These are phyloP conservation scores for Fomitopsis schrenkii DNA, from an alignment of 1,284 basidiomycete species.

Conservation along the genomic window DNA sequence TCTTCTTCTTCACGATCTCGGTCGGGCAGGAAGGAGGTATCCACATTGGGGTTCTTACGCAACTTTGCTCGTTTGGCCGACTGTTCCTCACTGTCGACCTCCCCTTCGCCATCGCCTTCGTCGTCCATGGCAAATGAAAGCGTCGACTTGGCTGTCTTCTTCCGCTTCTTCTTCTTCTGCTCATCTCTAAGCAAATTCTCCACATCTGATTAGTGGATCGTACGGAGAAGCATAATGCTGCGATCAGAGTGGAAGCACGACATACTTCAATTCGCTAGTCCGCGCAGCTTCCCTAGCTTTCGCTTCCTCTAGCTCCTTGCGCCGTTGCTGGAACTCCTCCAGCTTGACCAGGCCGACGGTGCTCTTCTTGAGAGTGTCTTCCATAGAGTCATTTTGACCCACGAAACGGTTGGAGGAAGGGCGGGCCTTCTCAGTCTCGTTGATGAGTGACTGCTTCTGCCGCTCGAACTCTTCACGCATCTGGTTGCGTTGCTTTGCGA, in stretches of 20 bases:
- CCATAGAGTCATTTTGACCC: conserved; percentile 91
- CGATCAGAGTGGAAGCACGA: conserved; percentile 27
- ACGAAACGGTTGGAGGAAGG: conserved; percentile 87
- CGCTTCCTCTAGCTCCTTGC: conserved; percentile 90
- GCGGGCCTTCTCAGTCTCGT: conserved; percentile 80
- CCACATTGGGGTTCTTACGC: conserved; percentile 93
- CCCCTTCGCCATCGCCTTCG: conserved; percentile 38
- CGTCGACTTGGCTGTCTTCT: conserved; percentile 77
- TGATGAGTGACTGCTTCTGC: conserved; percentile 82
- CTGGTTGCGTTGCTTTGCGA: conserved; percentile 76
- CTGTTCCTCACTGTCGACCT: conserved; percentile 34
- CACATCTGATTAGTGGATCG: conserved; percentile 65
- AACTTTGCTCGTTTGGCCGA: conserved; percentile 72
- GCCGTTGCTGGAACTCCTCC: conserved; percentile 88
- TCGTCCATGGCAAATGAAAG: conserved; percentile 91
- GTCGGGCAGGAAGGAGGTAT: conserved; percentile 98
- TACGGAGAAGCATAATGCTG: not conserved
- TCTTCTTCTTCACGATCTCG: conserved; percentile 93
- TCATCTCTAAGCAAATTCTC: conserved; percentile 84
- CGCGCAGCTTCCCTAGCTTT: conserved; percentile 87
- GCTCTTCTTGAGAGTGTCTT: conserved; percentile 89
- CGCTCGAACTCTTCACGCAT: conserved; percentile 86
- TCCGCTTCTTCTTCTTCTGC: conserved; percentile 89
- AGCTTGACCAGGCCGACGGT: conserved; percentile 93
- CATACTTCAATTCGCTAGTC: conserved; percentile 82